Conservation (phyloP, 768 basidiomycete species). For the Trametes cubensis region DNA sequence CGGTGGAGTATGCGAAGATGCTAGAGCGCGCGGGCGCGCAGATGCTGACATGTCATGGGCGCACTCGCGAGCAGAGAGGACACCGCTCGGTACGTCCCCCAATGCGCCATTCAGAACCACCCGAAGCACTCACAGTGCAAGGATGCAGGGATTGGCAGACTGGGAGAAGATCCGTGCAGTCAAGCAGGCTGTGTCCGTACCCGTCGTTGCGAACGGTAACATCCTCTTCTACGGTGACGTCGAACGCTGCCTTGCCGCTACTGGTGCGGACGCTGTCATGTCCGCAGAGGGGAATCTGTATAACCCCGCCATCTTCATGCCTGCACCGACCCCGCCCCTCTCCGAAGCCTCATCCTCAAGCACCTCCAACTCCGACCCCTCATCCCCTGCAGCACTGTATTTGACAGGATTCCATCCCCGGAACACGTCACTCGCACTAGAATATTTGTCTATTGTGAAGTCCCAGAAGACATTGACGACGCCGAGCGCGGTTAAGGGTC, state of each 20-base stretch:
- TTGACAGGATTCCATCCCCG: slow-evolving; percentile 53
- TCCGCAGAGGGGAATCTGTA: slow-evolving; percentile 93
- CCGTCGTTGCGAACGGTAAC: slow-evolving; percentile 97
- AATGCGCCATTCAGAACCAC: not conserved
- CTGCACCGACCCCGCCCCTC: slow-evolving; percentile 16
- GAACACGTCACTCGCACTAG: slow-evolving; percentile 70
- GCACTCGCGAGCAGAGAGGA: slow-evolving; percentile 89
- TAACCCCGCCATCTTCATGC: slow-evolving; percentile 81
- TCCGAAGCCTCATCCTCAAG: slow-evolving; percentile 9
- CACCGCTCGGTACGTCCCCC: slow-evolving; percentile 62
- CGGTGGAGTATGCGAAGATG: slow-evolving; percentile 94
- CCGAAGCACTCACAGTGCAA: not conserved
- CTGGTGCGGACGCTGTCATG: slow-evolving; percentile 93
- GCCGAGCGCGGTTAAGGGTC: slow-evolving; percentile 82
- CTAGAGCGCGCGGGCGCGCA: slow-evolving; percentile 94
- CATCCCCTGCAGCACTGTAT: slow-evolving; percentile 32
- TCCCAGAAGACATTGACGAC: slow-evolving; percentile 70
- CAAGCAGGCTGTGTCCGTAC: slow-evolving; percentile 85
- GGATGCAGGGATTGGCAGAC: slow-evolving; percentile 74
- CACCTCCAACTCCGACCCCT: slow-evolving; percentile 5
- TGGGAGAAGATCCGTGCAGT: slow-evolving; percentile 91
- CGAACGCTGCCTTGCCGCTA: slow-evolving; percentile 72
- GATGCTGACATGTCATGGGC: slow-evolving; percentile 91
- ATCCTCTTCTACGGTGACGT: slow-evolving; percentile 88
- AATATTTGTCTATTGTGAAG: slow-evolving; percentile 83